Evolutionary conservation across 345 rosid species (phyloP), one percentile per base, ranked within the genome.

Genomic region (Hibiscus mutabilis): DNA sequence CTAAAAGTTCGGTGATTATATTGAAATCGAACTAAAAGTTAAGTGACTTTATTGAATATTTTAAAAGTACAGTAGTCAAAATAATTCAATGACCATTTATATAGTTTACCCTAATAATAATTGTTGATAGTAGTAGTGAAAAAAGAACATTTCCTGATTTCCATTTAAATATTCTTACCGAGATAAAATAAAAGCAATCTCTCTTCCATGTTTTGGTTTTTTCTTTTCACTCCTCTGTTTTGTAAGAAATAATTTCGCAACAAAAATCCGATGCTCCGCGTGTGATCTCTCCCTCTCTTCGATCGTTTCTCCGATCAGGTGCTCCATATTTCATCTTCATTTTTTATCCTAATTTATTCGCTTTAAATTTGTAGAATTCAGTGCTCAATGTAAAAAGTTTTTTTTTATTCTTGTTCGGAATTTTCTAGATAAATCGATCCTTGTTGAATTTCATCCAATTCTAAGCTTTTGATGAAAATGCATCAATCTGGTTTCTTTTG

Each of bases 251-350:
- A 4, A 29, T 46, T 62, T 47, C 31, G 27, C 3, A 33, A 55
- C 40, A 46, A 64, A 46, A 16, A 24, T 64, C 64, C 66, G 61
- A 69, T 64, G 68, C 53, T 46, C 68, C 27, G 25, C 74, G 2
- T 52, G 52, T 68, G 51, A 73, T 73, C 31, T 56, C 60, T 25
- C 12, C 35, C 35, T 73, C 55, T 37, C 33, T 21, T 53, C 24
- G 24, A 31, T 6, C 59, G 56, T 64, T 64, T 73, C 70, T 64
- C 69, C 66, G 42, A 61, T 68, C 70, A 68, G 80, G 74, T 53
- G 63, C 70, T 44, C 47, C 19, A 22, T 5, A 27, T 35, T 3
- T 18, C 49, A 27, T 49, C 66, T 29, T 44, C 29, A 25, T 40
- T 8, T 70, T 35, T 16, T 14, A 11, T 53, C 18, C 1, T 22